A percentile compares a stretch with the other conserved stretches of the same genome.
Conservation (phyloP, 768 basidiomycete genomes). For the Aureoboletus auriporus region DNA sequence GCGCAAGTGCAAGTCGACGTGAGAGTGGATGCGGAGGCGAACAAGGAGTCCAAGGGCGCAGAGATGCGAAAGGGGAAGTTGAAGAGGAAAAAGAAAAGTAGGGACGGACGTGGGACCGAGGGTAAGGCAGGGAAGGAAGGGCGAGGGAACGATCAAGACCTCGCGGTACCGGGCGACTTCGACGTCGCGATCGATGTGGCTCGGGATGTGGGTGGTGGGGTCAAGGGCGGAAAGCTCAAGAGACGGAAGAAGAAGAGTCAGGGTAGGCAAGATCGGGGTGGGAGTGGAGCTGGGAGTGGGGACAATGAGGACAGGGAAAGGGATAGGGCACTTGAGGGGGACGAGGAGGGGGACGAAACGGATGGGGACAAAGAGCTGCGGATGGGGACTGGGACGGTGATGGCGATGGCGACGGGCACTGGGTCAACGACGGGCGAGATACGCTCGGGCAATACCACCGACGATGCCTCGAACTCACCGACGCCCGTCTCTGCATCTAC, state of each 20-base stretch:
- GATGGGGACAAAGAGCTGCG: not conserved
- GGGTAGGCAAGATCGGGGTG: constrained; percentile 2
- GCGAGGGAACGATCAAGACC: fast-evolving
- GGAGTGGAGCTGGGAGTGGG: constrained; percentile 12
- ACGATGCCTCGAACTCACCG: not conserved
- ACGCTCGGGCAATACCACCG: constrained; percentile 1
- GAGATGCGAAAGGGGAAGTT: not conserved
- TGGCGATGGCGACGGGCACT: constrained; percentile 8
- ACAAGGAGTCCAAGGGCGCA: no score
- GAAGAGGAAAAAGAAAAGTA: not conserved
- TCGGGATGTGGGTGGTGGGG: no score
- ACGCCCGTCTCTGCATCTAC: not conserved
- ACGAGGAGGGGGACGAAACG: not conserved
- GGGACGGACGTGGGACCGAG: not conserved
- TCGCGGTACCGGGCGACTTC: constrained; percentile 14
- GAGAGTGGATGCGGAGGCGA: not conserved
- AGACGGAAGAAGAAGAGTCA: constrained; percentile 40
- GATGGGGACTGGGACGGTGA: no score
- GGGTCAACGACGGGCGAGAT: no score
- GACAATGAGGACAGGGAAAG: constrained; percentile 16
- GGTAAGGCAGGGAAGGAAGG: no score
- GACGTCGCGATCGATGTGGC: not conserved
- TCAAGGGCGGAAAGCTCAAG: constrained; percentile 22
- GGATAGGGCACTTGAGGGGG: not conserved
- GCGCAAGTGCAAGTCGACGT: not conserved